Conservation (phyloP, 2,329 filamentous ascomycete genomes). For the Beauveria scarabaeidicola region DNA sequence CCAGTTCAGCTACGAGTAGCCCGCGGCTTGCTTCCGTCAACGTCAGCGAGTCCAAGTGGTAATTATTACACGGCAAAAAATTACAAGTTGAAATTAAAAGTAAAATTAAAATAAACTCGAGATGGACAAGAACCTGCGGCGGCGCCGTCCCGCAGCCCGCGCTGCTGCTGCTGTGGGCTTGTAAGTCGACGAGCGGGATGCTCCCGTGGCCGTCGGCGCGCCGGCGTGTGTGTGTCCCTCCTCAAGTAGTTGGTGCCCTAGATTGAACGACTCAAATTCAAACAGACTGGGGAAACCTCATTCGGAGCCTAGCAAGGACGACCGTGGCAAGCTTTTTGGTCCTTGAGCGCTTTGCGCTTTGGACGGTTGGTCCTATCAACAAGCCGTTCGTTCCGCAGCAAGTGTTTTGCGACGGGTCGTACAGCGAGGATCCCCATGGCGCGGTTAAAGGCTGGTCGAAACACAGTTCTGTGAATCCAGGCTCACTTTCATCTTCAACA, state of each 20-base stretch:
- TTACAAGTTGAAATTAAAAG: no score
- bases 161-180: neutral
- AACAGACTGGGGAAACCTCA: no score
- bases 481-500: neutral
- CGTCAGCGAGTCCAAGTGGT: slow-evolving; percentile 6
- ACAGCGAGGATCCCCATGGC: neutral
- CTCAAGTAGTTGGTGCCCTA: neutral
- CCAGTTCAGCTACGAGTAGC: neutral
- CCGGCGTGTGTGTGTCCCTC: neutral
- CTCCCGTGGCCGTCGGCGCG: neutral
- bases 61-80: slow-evolving; percentile 4
- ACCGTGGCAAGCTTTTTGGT: no score
- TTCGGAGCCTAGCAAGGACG: no score
- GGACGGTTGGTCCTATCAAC: neutral
- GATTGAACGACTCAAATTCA: no score
- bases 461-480: neutral
- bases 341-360: no score
- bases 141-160: slow-evolving; percentile 12
- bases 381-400: neutral
- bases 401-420: neutral
- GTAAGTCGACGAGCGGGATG: slow-evolving; percentile 13
- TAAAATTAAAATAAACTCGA: slow-evolving; percentile 12
- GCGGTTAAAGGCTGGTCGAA: neutral
- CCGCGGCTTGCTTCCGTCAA: neutral
- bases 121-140: slow-evolving; percentile 12